Percentiles rank a stretch among this genome's conserved stretches.
phyloP scores from a whole-genome alignment of 495 filamentous ascomycete species.

The Aspergillus bertholletiae region DNA sequence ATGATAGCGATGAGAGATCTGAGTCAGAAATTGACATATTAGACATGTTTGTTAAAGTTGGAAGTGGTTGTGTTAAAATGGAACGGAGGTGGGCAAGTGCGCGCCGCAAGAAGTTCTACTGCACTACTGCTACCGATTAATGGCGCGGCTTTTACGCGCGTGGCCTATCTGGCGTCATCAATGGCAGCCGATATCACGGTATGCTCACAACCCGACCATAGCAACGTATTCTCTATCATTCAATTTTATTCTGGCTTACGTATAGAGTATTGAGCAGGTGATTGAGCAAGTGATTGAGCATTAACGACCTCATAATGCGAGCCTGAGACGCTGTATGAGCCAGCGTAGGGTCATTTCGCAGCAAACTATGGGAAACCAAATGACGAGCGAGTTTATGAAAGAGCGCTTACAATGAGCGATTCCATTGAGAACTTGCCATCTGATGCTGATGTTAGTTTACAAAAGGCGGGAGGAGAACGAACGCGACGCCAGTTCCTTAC shows the following conservation, averaged over 20 bases:
- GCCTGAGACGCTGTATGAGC: neutral
- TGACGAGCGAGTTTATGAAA: neutral
- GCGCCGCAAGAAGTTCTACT: slow-evolving; percentile 22
- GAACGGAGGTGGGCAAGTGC: slow-evolving; percentile 26
- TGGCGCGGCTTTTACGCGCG: slow-evolving; percentile 31
- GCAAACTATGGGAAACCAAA: neutral
- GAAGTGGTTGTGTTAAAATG: slow-evolving; percentile 23
- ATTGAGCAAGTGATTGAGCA: neutral
- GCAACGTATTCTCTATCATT: neutral
- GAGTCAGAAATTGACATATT: slow-evolving; percentile 53
- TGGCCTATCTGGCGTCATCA: slow-evolving; percentile 16
- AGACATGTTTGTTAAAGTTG: slow-evolving; percentile 20
- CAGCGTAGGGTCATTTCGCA: neutral
- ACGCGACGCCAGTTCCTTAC: neutral
- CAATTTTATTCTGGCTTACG: neutral
- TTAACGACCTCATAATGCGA: neutral
- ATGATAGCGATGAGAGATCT: slow-evolving; percentile 56
- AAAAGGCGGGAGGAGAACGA: neutral
- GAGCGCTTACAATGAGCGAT: neutral
- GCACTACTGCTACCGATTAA: slow-evolving; percentile 17
- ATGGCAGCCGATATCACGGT: slow-evolving; percentile 19
- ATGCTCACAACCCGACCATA: slow-evolving; percentile 19
- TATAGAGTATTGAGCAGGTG: neutral
- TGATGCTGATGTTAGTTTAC: neutral
- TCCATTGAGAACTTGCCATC: neutral